Conservation (phyloP, 179 eudicot species). For the Beta corolliflora region DNA sequence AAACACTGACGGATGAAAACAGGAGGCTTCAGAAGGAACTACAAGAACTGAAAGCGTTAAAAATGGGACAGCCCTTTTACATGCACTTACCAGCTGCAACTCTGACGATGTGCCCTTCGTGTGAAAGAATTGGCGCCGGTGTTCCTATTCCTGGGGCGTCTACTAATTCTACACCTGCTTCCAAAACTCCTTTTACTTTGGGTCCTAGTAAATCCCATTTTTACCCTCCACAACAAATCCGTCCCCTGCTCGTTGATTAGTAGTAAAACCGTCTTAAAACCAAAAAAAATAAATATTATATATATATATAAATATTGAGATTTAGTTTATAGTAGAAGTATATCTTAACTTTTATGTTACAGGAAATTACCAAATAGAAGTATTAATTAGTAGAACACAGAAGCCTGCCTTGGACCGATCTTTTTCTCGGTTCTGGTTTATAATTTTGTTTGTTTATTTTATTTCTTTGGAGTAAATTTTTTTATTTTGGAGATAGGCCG, state of each 20-base stretch:
- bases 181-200: slow-evolving; percentile 6
- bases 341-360: background rate
- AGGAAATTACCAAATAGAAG: background rate
- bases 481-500: background rate
- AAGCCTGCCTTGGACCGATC: slow-evolving; percentile 27
- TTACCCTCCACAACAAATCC: slow-evolving; percentile 29
- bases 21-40: slow-evolving; percentile 45
- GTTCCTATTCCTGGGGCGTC: slow-evolving; percentile 2
- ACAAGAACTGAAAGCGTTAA: slow-evolving; percentile 39
- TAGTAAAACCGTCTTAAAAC: background rate
- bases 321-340: background rate
- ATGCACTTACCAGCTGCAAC: slow-evolving; percentile 50
- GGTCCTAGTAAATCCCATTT: slow-evolving; percentile 26
- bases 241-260: slow-evolving; percentile 35
- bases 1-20: slow-evolving; percentile 45
- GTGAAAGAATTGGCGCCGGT: slow-evolving; percentile 37
- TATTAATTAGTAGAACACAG: slow-evolving; percentile 2
- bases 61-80: slow-evolving; percentile 37
- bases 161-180: background rate
- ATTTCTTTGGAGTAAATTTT: slow-evolving; percentile 6
- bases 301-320: background rate
- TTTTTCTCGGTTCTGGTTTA: slow-evolving; percentile 32
- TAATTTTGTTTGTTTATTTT: slow-evolving; percentile 21
- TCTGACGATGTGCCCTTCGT: slow-evolving; percentile 49
- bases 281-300: background rate